Evolutionary conservation across 2,329 filamentous ascomycete species (phyloP).

Genomic region (Ploettnerulaceae sp.): DNA sequence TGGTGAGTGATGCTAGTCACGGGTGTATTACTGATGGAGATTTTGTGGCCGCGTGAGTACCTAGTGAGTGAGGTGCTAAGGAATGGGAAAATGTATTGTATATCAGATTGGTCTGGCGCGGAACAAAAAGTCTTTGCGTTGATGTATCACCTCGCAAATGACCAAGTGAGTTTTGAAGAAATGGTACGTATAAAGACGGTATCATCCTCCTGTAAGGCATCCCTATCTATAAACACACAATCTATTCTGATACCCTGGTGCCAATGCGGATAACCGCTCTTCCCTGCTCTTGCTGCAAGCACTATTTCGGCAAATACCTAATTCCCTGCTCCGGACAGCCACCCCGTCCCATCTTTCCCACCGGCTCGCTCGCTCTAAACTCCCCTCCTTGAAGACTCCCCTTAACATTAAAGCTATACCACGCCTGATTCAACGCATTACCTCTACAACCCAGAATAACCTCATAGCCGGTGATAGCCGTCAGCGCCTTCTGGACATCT

Average conservation of each 20-base stretch:
- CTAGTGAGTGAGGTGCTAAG: not conserved
- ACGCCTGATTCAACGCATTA: slow-evolving; percentile 45
- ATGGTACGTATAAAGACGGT: too few species aligned
- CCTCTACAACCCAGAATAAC: slow-evolving; percentile 43
- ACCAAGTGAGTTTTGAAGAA: too few species aligned
- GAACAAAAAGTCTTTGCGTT: not conserved
- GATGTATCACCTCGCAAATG: too few species aligned
- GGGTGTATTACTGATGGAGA: slow-evolving; percentile 53
- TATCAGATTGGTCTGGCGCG: not conserved
- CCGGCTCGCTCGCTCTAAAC: slow-evolving; percentile 39
- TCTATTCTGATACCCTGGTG: too few species aligned
- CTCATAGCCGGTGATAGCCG: slow-evolving; percentile 40
- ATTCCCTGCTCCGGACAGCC: slow-evolving; percentile 57
- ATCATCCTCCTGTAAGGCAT: too few species aligned
- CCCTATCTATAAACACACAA: too few species aligned
- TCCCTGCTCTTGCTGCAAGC: too few species aligned
- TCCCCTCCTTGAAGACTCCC: slow-evolving; percentile 47
- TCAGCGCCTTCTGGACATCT: slow-evolving; percentile 40
- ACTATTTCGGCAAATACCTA: slow-evolving; percentile 51
- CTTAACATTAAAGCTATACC: slow-evolving; percentile 50
- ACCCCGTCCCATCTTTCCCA: slow-evolving; percentile 35
- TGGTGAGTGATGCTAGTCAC: slow-evolving; percentile 52
- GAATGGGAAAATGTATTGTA: not conserved
- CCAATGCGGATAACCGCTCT: too few species aligned
- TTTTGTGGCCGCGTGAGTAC: slow-evolving; percentile 12